Evolutionary conservation across 257 asterid genomes (phyloP).

Genomic region (Marsdenia floribunda): DNA sequence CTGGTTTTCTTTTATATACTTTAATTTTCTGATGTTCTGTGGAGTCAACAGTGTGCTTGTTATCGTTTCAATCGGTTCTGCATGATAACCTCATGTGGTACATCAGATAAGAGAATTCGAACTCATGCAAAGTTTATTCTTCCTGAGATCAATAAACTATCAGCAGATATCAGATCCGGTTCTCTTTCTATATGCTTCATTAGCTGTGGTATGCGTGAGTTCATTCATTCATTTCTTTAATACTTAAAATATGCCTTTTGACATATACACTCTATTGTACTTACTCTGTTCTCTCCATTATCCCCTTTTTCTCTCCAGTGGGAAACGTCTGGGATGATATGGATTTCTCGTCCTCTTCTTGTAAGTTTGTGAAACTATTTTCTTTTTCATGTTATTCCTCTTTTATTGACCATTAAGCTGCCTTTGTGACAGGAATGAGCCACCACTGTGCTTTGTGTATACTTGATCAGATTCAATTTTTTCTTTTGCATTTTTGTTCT

Average conservation of each 20-base stretch:
- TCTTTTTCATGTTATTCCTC: neutral
- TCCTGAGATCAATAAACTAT: conserved; percentile 79
- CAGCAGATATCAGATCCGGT: conserved; percentile 64
- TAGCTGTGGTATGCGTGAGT: conserved; percentile 60
- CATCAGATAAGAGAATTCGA: conserved; percentile 47
- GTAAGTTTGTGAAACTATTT: conserved; percentile 37
- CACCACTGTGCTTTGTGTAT: neutral
- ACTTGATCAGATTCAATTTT: neutral
- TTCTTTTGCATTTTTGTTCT: neutral
- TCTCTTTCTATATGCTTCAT: conserved; percentile 80
- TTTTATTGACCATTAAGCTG: neutral
- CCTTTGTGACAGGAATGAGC: neutral
- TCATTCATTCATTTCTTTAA: conserved; percentile 18
- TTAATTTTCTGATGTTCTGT: conserved; percentile 23
- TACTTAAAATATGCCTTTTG: neutral
- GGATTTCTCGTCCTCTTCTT: conserved; percentile 48
- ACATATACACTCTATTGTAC: conserved; percentile 9
- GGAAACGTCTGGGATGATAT: conserved; percentile 48
- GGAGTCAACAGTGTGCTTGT: conserved; percentile 62
- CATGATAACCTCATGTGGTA: conserved; percentile 51
- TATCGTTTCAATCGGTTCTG: conserved; percentile 64
- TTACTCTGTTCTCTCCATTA: neutral
- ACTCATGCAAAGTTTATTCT: conserved; percentile 67
- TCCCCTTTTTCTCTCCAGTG: conserved; percentile 39
- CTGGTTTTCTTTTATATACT: conserved; percentile 13